phyloP scores from a whole-genome alignment of 2,329 filamentous ascomycete genomes.

The Fusarium mundagurra region DNA sequence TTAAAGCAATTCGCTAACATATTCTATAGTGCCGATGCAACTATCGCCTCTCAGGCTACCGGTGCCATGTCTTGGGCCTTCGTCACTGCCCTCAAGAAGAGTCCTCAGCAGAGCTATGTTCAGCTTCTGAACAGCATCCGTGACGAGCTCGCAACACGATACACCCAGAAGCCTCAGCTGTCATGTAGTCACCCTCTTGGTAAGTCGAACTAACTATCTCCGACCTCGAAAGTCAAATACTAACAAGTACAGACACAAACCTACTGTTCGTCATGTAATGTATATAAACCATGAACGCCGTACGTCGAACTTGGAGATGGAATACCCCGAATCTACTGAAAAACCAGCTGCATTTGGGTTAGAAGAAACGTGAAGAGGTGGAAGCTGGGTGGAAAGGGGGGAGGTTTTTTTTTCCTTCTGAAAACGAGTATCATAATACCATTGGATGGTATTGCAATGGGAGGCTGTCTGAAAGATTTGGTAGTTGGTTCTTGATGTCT shows the following conservation, averaged over 20 bases:
- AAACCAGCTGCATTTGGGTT: not conserved
- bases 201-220: conserved; percentile 57
- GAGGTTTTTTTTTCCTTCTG: not conserved
- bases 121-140: conserved; percentile 96
- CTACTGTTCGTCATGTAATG: conserved; percentile 70
- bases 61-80: conserved; percentile 99
- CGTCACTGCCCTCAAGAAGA: conserved; percentile 91
- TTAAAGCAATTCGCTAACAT: conserved; percentile 23
- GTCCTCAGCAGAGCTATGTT: conserved; percentile 97
- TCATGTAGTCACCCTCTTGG: conserved; percentile 97
- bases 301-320: conserved; percentile 25
- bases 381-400: not conserved
- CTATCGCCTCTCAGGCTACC: conserved; percentile 87
- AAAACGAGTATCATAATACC: conserved; percentile 2
- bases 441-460: conserved; percentile 15
- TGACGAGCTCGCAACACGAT: conserved; percentile 87
- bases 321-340: conserved; percentile 17
- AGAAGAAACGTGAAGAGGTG: not conserved
- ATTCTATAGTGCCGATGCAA: conserved; percentile 81
- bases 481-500: conserved; percentile 9
- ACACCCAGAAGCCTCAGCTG: conserved; percentile 94
- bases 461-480: conserved; percentile 21
- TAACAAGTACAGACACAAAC: conserved; percentile 64
- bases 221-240: not conserved
- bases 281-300: conserved; percentile 20